Base-by-base conservation (phyloP, 164 flowering plant genomes). In the Tinospora cordifolia region DNA sequence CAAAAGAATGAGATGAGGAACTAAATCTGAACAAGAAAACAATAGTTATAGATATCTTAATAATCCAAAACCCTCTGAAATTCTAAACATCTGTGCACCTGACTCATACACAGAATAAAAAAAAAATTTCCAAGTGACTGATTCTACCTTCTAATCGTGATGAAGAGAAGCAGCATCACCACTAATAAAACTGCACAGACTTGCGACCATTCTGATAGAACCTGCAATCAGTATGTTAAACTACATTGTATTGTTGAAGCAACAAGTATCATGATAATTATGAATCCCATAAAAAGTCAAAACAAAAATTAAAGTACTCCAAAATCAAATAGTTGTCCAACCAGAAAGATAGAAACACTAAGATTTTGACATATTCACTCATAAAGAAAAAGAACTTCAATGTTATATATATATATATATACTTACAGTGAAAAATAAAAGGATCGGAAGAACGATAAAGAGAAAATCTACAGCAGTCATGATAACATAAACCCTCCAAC, bases 371-470 rank as follows among this genome's bases (percentile, higher is more conserved):
- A 62, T 24, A 30, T 49, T 13, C 71, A 68, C 2, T 1, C 2
- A 30, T 1, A 30, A 30, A 12, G 41, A 71, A 34, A 39, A 10
- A 44, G 41, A 9, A 38, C 2, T 3, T 27, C 8, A 65, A 22
- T 36, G 26, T 3, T 60, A 68, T 38, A n/a, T n/a, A n/a, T n/a
- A n/a, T n/a, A n/a, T 25, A 12, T n/a, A 19, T 54, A 65, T 69
- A 82, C 93, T 87, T 82, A 93, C 97, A 49, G 98, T 93, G 57
- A 86, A 70, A 84, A 77, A 76, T 57, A 85, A 78, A 51, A 87
- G 75, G 36, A 76, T 75, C 8, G 98, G 97, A 73, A 90, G 69
- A 63, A 86, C 65, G 40, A 87, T 75, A 67, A 75, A 75, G 47
- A 85, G 71, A 75, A 83, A 87, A 75, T 90, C 95, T 57, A 81